Base-by-base conservation (phyloP, 192 early-diverging fungal genomes). In the Coemansia sp. region DNA sequence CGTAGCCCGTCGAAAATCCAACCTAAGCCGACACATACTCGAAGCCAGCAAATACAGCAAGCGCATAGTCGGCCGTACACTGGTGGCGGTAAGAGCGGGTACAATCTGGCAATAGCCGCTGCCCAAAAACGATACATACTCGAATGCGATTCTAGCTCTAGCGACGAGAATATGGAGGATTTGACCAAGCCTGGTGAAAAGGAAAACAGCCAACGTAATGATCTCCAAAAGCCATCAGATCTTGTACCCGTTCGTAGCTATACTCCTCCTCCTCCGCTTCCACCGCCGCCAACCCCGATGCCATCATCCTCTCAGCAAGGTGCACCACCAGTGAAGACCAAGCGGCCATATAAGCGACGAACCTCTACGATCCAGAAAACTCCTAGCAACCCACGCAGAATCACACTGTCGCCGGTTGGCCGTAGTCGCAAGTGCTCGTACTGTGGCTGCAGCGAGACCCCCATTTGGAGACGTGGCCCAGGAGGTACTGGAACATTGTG, bases 381-480 rank as follows among this genome's bases (percentile, higher is more conserved):
- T 15, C 36, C 65, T n/a, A 46, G 39, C 46, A 67, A 22, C 43
- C 24, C 43, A n/a, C 53, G 47, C 33, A 57, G 33, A 43, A 24
- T 57, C 24, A 62, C 49, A 18, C 33, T 43, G 10, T 53, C 66
- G 24, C 44, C 69, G 12, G 52, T 33, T 33, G 22, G 27, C 13
- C 64, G 20, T 12, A 64, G 75, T 20, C 91, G 90, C 57, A 74
- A 78, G 33, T 92, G 91, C 73, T 73, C 80, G 4, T 90, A 91
- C 70, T 93, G 92, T 66, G 76, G 82, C 13, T 87, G 87, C 46
- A 88, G 79, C 40, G 85, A 85, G 12, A 93, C 92, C 7, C 92
- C 92, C 11, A 93, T 93, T 81, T 93, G 92, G 92, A 85, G 92
- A 27, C 86, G 92, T 36, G 92, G 92, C 3, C 92, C 92, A 0